phyloP scores from a whole-genome alignment of 768 basidiomycete genomes.

The Collybia sp. region DNA sequence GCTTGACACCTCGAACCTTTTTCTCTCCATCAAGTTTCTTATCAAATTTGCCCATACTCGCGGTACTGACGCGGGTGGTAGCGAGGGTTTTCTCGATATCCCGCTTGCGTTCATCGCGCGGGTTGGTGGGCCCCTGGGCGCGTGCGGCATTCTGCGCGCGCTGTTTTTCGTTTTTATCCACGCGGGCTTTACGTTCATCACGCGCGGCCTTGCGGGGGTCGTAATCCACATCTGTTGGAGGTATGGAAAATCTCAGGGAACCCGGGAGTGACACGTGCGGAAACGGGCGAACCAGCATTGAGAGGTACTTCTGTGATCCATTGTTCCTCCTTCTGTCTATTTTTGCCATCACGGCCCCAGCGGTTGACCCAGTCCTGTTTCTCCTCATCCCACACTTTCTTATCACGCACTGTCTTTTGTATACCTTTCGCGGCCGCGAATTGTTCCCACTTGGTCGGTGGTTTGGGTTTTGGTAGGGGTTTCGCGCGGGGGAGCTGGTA shows the following conservation, averaged over 20 bases:
- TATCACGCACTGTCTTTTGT: conserved; percentile 70
- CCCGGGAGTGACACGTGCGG: neutral
- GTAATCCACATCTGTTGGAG: conserved; percentile 58
- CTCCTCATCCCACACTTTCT: conserved; percentile 91
- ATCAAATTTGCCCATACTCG: conserved; percentile 95
- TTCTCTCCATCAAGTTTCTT: conserved; percentile 88
- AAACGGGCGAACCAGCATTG: conserved; percentile 64
- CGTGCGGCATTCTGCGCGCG: conserved; percentile 67
- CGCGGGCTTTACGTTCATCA: conserved; percentile 73
- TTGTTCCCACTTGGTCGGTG: conserved; percentile 93
- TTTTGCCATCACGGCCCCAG: conserved; percentile 90
- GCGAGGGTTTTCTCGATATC: conserved; percentile 78
- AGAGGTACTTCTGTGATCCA: conserved; percentile 91
- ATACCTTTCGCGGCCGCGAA: conserved; percentile 96
- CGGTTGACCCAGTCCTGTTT: conserved; percentile 87
- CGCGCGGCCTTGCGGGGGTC: conserved; percentile 78
- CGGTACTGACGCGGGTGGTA: conserved; percentile 78
- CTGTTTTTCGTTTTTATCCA: conserved; percentile 83
- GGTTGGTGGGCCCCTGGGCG: conserved; percentile 27
- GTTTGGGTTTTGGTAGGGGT: conserved; percentile 89
- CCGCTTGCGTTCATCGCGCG: conserved; percentile 51
- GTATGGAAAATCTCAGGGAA: neutral
- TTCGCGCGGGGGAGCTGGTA: conserved; percentile 86
- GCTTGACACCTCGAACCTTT: conserved; percentile 81
- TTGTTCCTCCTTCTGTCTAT: conserved; percentile 78